These are phyloP conservation scores for Claviceps sp. DNA, from an alignment of 2,329 filamentous ascomycete species.

Conservation along the genomic window DNA sequence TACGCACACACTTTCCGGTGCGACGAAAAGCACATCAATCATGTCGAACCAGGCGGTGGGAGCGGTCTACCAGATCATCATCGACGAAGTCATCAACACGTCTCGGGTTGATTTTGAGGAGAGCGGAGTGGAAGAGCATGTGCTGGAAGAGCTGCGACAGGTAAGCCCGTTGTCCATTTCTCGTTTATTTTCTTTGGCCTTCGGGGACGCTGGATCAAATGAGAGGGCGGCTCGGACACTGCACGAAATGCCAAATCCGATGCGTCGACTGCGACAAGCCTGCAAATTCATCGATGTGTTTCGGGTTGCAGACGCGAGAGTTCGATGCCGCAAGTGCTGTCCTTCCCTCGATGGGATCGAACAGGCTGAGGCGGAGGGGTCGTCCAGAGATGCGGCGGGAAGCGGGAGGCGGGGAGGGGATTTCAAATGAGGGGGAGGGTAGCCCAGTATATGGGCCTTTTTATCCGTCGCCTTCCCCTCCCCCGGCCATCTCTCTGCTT, in stretches of 20 bases:
- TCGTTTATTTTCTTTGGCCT: background rate
- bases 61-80: slow-evolving; percentile 64
- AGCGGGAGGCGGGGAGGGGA: slow-evolving; percentile 24
- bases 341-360: no score
- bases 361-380: background rate
- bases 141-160: slow-evolving; percentile 74
- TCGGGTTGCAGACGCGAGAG: no score
- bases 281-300: no score
- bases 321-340: no score
- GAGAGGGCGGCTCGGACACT: background rate
- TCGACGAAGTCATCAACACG: slow-evolving; percentile 77
- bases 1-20: slow-evolving; percentile 3
- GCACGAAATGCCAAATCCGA: background rate
- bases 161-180: slow-evolving; percentile 39
- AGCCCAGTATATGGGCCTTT: slow-evolving; percentile 42
- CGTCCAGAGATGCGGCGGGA: slow-evolving; percentile 3
- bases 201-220: background rate
- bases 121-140: slow-evolving; percentile 77
- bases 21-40: slow-evolving; percentile 12
- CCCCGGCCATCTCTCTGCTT: background rate
- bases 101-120: slow-evolving; percentile 96
- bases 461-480: slow-evolving; percentile 31
- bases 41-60: slow-evolving; percentile 55
- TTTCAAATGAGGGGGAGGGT: slow-evolving; percentile 26
- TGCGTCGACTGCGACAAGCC: no score